Evolutionary conservation across 345 rosid genomes (phyloP).

Genomic region (Salix caprea): DNA sequence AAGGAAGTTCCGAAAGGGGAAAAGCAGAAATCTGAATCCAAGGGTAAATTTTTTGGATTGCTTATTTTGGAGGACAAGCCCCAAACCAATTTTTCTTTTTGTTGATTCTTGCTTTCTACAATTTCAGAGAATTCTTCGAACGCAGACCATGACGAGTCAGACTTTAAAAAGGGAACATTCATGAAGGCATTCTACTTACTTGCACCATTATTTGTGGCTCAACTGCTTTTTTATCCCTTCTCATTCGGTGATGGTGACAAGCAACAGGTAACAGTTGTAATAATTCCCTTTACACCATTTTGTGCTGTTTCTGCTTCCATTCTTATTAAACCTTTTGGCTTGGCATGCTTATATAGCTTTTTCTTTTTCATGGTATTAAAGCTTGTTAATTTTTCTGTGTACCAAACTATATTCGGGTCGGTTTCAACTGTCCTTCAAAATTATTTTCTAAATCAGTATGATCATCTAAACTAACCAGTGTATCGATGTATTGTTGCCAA

Average conservation of each 20-base stretch:
- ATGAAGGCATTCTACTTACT: slow-evolving; percentile 42
- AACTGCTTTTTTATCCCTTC: slow-evolving; percentile 40
- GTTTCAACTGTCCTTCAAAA: too few relatives aligned
- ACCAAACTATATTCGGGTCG: too few relatives aligned
- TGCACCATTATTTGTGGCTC: slow-evolving; percentile 55
- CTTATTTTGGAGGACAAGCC: neutral
- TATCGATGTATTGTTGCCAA: too few relatives aligned
- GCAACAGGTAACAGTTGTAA: slow-evolving; percentile 51
- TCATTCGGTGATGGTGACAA: slow-evolving; percentile 47
- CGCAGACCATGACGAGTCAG: slow-evolving; percentile 41
- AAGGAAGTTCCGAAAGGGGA: slow-evolving; percentile 73
- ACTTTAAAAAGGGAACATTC: slow-evolving; percentile 40
- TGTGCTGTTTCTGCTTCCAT: too few relatives aligned
- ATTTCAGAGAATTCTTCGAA: slow-evolving; percentile 63
- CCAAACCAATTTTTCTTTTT: neutral
- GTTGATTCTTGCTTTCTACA: neutral
- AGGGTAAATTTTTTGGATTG: slow-evolving; percentile 38
- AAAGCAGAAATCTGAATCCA: slow-evolving; percentile 74
- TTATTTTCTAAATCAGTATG: too few relatives aligned
- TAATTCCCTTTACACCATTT: neutral
- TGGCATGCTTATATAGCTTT: slow-evolving; percentile 1
- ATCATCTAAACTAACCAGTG: too few relatives aligned
- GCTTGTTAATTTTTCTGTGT: too few relatives aligned
- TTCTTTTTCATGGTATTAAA: neutral
- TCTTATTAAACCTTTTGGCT: neutral